Evolutionary conservation across 208 protist species (phyloP).

Genomic region (Acanthamoeba royreba): DNA sequence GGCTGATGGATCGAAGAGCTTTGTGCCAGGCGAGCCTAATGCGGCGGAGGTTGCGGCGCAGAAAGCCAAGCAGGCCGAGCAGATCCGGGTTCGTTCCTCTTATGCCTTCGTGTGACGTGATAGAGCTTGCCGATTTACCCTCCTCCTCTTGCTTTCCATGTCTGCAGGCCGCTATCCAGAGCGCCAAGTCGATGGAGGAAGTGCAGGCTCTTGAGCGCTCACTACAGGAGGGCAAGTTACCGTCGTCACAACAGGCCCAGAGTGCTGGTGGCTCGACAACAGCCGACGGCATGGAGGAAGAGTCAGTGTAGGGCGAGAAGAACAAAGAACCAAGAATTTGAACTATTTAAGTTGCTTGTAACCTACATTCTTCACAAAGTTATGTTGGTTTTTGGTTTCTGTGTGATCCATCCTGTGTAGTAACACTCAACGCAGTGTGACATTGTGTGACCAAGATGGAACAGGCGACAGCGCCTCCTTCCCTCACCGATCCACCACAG

Average conservation of each 20-base stretch:
- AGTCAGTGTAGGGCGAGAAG: neutral
- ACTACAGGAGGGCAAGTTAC: neutral
- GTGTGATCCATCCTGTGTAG: too few relatives aligned
- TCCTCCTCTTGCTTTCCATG: neutral
- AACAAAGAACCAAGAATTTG: neutral
- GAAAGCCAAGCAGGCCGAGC: neutral
- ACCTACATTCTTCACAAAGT: too few relatives aligned
- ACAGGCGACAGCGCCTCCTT: too few relatives aligned
- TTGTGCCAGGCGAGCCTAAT: neutral
- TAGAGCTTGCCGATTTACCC: neutral
- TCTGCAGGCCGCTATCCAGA: neutral
- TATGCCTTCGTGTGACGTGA: neutral
- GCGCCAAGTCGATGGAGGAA: neutral
- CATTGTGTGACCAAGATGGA: too few relatives aligned
- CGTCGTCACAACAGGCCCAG: neutral
- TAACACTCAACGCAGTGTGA: too few relatives aligned
- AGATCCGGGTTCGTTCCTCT: neutral
- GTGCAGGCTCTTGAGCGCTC: conserved; percentile 3
- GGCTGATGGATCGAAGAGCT: neutral
- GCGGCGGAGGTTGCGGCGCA: neutral
- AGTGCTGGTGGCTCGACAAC: too few relatives aligned
- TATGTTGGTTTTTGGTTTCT: too few relatives aligned
- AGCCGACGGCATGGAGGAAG: neutral
- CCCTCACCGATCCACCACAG: too few relatives aligned
- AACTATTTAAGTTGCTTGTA: neutral